Evolutionary conservation across 2,329 filamentous ascomycete species (phyloP), one percentile per base, ranked within the genome.

Genomic region (Orbilia blumenaviensis): DNA sequence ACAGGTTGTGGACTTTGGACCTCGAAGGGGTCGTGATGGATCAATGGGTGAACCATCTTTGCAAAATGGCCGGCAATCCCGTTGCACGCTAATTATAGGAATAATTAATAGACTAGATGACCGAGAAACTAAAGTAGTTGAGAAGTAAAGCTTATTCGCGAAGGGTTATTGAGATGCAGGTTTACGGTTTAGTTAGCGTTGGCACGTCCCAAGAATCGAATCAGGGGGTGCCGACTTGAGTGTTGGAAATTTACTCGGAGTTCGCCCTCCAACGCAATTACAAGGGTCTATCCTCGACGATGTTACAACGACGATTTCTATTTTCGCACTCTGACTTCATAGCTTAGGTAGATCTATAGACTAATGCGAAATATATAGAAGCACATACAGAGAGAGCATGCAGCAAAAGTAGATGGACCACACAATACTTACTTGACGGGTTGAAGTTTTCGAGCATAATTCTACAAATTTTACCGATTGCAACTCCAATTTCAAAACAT

Each of bases 191-290:
- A n/a, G n/a, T n/a, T n/a, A n/a, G n/a, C n/a, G n/a, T n/a, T n/a
- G n/a, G n/a, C n/a, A n/a, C n/a, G 9, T 41, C 9, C 16, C 36
- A 29, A 34, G 32, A 34, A 34, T 8, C 14, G 23, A 50, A n/a
- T 29, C 23, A 48, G 44, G 23, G 18, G 46, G 23, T 27, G 46
- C 8, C 27, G 12, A 16, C 25, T 27, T 16, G 23, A 4, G 23
- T 10, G 46, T 50, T 50, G 46, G 46, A 50, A 29, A 50, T 50
- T 27, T 50, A 10, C n/a, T 50, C 46, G 46, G 46, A 50, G 46
- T 50, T 50, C 46, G 46, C 46, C 46, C 46, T 29, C 16, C 12
- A 50, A 50, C 44, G 23, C 46, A 48, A 1, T 5, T 10, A 27
- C 44, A 50, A 6, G 46, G 46, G 16, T 50, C 44, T 14, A 27